A percentile compares a stretch with the other conserved stretches of the same genome.
Conservation (phyloP, 352 stramenopile genomes). For the Saprolegnia parasitica region DNA sequence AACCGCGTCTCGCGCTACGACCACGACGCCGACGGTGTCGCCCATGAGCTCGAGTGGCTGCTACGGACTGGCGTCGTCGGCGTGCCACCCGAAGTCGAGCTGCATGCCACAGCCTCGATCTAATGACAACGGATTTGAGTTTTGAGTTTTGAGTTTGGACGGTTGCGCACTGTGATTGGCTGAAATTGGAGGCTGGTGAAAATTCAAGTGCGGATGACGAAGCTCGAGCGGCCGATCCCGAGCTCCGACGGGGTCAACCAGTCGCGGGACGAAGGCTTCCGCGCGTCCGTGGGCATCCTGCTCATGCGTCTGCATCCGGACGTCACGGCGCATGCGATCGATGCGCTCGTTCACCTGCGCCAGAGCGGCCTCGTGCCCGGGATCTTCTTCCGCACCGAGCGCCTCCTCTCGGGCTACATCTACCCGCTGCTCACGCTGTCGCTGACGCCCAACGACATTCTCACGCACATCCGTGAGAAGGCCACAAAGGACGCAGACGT, state of each 20-base stretch:
- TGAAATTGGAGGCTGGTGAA: conserved; percentile 6
- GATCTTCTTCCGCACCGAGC: conserved; percentile 22
- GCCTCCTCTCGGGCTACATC: conserved; percentile 11
- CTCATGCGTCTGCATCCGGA: not conserved
- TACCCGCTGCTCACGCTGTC: conserved; percentile 10
- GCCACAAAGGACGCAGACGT: conserved; percentile 10
- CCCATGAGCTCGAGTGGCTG: conserved; percentile 23
- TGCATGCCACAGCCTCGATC: too few species aligned
- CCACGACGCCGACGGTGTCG: conserved; percentile 43
- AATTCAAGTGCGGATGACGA: not conserved
- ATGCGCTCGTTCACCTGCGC: conserved; percentile 10
- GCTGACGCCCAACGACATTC: not conserved
- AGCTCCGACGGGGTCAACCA: not conserved
- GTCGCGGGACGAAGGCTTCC: conserved; percentile 16
- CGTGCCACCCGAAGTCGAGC: not conserved
- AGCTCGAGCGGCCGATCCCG: conserved; percentile 9
- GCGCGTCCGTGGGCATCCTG: conserved; percentile 5
- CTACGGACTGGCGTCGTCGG: conserved; percentile 8
- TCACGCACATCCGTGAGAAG: conserved; percentile 9
- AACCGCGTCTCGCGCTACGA: conserved; percentile 39
- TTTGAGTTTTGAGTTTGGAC: not conserved
- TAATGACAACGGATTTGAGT: not conserved
- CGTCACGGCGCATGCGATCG: conserved; percentile 1
- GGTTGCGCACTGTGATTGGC: not conserved
- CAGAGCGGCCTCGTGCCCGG: conserved; percentile 19